These are phyloP conservation scores for Termitomyces sp. DNA, from an alignment of 768 basidiomycete species.

Conservation along the genomic window DNA sequence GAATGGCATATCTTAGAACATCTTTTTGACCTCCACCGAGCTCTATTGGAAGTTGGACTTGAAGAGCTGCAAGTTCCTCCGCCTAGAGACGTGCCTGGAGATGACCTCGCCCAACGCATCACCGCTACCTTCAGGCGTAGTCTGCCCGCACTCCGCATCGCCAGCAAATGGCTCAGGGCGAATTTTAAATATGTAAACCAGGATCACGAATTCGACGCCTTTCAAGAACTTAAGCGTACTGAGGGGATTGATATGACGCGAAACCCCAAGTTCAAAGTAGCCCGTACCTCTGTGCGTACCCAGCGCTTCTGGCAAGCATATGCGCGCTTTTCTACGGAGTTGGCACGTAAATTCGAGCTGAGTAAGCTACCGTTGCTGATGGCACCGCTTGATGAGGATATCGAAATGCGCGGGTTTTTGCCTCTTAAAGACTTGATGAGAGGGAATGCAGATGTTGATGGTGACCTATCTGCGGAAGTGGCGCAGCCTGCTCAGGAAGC, in stretches of 20 bases:
- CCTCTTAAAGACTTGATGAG: slow-evolving; percentile 67
- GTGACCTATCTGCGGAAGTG: slow-evolving; percentile 16
- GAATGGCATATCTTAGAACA: slow-evolving; percentile 69
- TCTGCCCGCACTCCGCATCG: slow-evolving; percentile 81
- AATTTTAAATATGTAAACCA: slow-evolving; percentile 67
- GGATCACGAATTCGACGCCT: slow-evolving; percentile 32
- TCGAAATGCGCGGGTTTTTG: slow-evolving; percentile 82
- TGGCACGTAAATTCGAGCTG: slow-evolving; percentile 66
- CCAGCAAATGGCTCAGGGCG: slow-evolving; percentile 82
- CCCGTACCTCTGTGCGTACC: slow-evolving; percentile 32
- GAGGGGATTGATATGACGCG: slow-evolving; percentile 25
- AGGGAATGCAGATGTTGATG: slow-evolving; percentile 21
- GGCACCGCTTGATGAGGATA: slow-evolving; percentile 81
- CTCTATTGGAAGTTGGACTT: slow-evolving; percentile 61
- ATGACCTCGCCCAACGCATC: slow-evolving; percentile 75
- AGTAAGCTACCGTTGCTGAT: slow-evolving; percentile 51
- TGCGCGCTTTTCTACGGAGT: slow-evolving; percentile 54
- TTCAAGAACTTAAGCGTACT: slow-evolving; percentile 23
- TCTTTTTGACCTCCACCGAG: slow-evolving; percentile 57
- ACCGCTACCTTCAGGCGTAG: slow-evolving; percentile 82
- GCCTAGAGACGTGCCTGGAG: slow-evolving; percentile 47
- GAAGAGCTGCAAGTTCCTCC: slow-evolving; percentile 55
- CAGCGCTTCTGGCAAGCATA: slow-evolving; percentile 70
- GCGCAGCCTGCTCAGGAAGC: slow-evolving; percentile 28
- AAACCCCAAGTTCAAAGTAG: slow-evolving; percentile 25